phyloP scores from a whole-genome alignment of 2,329 filamentous ascomycete genomes.

The Fusarium tanahbumbuense region DNA sequence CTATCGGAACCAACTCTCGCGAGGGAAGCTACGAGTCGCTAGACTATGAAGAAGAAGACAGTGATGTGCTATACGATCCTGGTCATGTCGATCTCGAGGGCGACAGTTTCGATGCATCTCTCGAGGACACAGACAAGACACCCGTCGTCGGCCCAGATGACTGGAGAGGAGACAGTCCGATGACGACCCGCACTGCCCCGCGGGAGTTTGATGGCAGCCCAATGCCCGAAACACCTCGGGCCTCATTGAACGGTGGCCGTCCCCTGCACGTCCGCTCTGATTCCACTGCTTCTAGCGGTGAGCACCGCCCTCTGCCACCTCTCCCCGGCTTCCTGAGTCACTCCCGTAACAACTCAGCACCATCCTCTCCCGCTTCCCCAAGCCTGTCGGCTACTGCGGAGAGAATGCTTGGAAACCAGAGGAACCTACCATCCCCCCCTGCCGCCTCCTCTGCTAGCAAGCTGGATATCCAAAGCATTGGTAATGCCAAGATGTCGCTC shows the following conservation, averaged over 20 bases:
- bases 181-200: slow-evolving; percentile 45
- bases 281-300: slow-evolving; percentile 81
- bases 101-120: slow-evolving; percentile 94
- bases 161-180: slow-evolving; percentile 81
- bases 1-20: slow-evolving; percentile 86
- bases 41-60: slow-evolving; percentile 78
- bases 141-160: slow-evolving; percentile 97
- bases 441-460: slow-evolving; percentile 74
- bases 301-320: slow-evolving; percentile 87
- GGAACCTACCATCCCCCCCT: slow-evolving; percentile 79
- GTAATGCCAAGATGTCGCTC: slow-evolving; percentile 80
- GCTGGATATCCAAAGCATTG: slow-evolving; percentile 81
- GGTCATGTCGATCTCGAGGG: slow-evolving; percentile 63
- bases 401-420: slow-evolving; percentile 72
- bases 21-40: slow-evolving; percentile 93
- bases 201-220: slow-evolving; percentile 74
- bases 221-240: slow-evolving; percentile 65
- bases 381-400: slow-evolving; percentile 79
- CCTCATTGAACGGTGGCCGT: slow-evolving; percentile 54
- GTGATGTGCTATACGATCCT: slow-evolving; percentile 68
- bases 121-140: slow-evolving; percentile 97
- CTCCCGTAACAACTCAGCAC: slow-evolving; percentile 54
- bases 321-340: slow-evolving; percentile 71
- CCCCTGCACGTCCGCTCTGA: slow-evolving; percentile 73
- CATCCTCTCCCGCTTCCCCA: slow-evolving; percentile 67